A percentile compares a stretch with the other conserved stretches of the same genome.
Evolutionary conservation across 1,139 yeast genomes (phyloP).

Genomic region (Spathaspora jeffriesii): DNA sequence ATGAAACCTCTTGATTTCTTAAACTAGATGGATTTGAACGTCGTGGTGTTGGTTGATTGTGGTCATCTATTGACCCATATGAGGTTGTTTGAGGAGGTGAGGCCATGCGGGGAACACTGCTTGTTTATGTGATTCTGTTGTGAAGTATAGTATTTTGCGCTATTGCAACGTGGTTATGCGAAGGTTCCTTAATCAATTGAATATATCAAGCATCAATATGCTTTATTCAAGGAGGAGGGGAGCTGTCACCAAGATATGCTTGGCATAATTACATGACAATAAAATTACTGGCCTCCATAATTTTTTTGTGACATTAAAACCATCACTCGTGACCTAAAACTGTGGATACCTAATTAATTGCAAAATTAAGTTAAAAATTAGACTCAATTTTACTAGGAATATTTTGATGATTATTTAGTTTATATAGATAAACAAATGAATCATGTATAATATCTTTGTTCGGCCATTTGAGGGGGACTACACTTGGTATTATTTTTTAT

Average conservation of each 20-base stretch:
- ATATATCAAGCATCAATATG: not conserved
- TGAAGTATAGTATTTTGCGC: no score
- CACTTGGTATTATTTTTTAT: no score
- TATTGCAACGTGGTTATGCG: not conserved
- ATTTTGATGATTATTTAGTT: not conserved
- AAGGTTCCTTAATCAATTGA: not conserved
- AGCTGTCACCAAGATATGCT: not conserved
- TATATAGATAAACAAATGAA: not conserved
- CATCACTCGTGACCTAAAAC: constrained; percentile 3
- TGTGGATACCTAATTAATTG: constrained; percentile 1
- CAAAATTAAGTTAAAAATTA: not conserved
- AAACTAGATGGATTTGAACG: not conserved
- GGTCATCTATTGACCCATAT: constrained; percentile 5
- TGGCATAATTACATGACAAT: not conserved
- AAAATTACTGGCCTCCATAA: not conserved
- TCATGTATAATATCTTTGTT: not conserved
- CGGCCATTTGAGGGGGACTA: not conserved
- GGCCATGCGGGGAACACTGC: not conserved
- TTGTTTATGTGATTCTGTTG: not conserved
- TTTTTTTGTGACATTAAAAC: constrained; percentile 1
- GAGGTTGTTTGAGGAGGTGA: constrained; percentile 4
- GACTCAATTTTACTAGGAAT: no score
- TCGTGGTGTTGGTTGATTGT: constrained; percentile 2
- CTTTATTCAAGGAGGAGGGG: not conserved
- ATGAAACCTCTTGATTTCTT: not conserved